Conservation (phyloP, 208 protist genomes). For the Trypanosoma grayi region DNA sequence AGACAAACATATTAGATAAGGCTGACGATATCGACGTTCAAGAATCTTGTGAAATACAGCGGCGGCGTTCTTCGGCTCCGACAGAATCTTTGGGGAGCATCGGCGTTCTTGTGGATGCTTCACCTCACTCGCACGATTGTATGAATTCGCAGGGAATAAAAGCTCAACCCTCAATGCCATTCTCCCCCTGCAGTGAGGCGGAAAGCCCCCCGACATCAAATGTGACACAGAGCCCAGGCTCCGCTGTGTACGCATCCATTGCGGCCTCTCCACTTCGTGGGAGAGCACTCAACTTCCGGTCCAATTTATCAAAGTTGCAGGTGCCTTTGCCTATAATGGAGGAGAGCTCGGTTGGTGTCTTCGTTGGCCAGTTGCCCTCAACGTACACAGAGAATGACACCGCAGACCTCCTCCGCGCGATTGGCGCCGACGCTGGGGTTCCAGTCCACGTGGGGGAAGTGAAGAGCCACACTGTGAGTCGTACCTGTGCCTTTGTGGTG, state of each 20-base stretch:
- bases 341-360: constrained; percentile 66
- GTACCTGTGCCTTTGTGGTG: constrained; percentile 83
- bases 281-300: constrained; percentile 48
- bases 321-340: constrained; percentile 30
- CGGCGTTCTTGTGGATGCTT: not conserved
- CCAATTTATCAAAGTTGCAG: constrained; percentile 36
- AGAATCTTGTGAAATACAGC: not conserved
- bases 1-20: not conserved
- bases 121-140: not conserved
- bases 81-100: constrained; percentile 5
- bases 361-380: constrained; percentile 77
- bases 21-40: not conserved
- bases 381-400: constrained; percentile 76
- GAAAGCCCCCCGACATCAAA: not conserved
- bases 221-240: constrained; percentile 1
- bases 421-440: constrained; percentile 47
- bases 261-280: constrained; percentile 36
- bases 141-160: not conserved
- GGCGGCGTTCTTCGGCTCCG: not conserved
- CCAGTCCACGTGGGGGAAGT: constrained; percentile 68
- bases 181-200: not conserved
- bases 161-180: not conserved
- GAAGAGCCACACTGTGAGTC: constrained; percentile 78
- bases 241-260: constrained; percentile 58
- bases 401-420: constrained; percentile 56